phyloP scores from a whole-genome alignment of 2,329 filamentous ascomycete genomes.

The Alternaria sp. region DNA sequence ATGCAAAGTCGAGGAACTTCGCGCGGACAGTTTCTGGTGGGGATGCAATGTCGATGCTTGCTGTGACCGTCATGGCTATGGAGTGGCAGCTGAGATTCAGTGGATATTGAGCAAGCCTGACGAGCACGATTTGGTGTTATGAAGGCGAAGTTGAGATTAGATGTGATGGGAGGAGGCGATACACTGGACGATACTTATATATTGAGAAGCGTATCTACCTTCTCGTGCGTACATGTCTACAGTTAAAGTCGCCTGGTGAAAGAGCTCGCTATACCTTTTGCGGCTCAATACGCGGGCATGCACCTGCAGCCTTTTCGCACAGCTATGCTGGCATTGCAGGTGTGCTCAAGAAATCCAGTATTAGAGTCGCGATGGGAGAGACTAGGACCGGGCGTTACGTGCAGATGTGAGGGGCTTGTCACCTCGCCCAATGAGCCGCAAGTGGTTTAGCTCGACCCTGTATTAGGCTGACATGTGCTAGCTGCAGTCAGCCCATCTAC shows the following conservation, averaged over 20 bases:
- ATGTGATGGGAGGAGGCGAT: neutral
- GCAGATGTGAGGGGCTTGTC: neutral
- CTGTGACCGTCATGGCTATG: conserved; percentile 18
- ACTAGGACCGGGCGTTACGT: neutral
- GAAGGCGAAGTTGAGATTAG: neutral
- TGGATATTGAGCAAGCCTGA: neutral
- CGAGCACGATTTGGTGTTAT: neutral
- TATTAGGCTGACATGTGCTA: neutral
- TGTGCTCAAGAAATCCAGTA: neutral
- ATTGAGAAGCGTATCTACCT: neutral
- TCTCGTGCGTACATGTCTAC: neutral
- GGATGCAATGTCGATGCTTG: conserved; percentile 30
- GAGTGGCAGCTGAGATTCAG: neutral
- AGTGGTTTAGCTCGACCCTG: conserved; percentile 28
- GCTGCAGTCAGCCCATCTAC: conserved; percentile 1
- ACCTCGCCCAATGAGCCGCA: conserved; percentile 38
- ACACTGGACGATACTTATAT: neutral
- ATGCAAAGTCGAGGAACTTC: conserved; percentile 29
- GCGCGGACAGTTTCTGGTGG: conserved; percentile 20
- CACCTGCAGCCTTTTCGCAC: neutral
- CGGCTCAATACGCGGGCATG: conserved; percentile 13
- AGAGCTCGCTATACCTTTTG: conserved; percentile 2
- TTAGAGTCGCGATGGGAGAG: neutral
- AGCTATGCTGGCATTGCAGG: neutral
- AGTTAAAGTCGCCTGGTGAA: neutral